phyloP scores from a whole-genome alignment of 768 basidiomycete genomes.

The Auriscalpium orientale region DNA sequence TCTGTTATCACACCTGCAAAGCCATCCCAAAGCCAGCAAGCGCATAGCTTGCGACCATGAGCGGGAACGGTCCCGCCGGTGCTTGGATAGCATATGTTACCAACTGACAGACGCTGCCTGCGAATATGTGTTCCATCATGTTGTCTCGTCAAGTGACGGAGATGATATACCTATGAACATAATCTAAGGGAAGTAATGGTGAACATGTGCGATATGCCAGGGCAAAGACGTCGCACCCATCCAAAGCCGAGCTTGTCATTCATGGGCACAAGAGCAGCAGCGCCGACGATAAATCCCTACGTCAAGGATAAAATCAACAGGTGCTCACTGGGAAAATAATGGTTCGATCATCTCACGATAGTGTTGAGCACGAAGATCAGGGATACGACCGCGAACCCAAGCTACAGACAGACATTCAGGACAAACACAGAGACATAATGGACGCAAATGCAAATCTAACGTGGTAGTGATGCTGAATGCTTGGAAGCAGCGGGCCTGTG shows the following conservation, averaged over 20 bases:
- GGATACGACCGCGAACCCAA: conserved; percentile 13
- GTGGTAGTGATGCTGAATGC: conserved; percentile 8
- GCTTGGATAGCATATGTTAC: conserved; percentile 29
- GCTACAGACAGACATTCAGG: not conserved
- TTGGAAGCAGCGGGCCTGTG: conserved; percentile 38
- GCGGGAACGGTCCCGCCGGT: conserved; percentile 38
- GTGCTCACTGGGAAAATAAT: not conserved
- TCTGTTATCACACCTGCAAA: conserved; percentile 30
- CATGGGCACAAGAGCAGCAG: conserved; percentile 31
- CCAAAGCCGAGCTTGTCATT: conserved; percentile 36
- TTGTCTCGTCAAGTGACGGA: no score
- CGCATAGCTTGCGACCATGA: conserved; percentile 33
- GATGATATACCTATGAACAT: not conserved
- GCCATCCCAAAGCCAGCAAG: conserved; percentile 40
- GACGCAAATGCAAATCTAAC: not conserved
- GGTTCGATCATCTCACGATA: conserved; percentile 2
- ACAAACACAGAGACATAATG: not conserved
- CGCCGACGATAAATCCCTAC: conserved; percentile 36
- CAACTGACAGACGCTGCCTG: conserved; percentile 24
- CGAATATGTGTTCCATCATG: not conserved
- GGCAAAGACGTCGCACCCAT: conserved; percentile 25
- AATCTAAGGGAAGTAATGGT: not conserved
- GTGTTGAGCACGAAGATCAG: conserved; percentile 12
- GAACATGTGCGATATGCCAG: not conserved
- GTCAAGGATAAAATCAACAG: not conserved